These are phyloP conservation scores for Fusarium pseudocircinatum DNA, from an alignment of 2,329 filamentous ascomycete genomes.

Conservation along the genomic window DNA sequence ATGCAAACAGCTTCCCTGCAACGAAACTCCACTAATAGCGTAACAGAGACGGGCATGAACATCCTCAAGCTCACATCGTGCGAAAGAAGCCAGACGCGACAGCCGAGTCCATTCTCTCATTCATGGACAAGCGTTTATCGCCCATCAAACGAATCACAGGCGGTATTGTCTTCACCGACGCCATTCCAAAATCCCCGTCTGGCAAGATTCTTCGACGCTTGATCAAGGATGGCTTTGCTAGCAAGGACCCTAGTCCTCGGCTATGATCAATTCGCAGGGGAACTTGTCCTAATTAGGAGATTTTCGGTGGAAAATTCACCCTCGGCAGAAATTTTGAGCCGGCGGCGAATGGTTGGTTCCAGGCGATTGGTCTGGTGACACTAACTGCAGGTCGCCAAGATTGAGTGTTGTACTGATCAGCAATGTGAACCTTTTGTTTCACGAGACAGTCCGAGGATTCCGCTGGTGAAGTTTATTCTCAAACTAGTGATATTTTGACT, in stretches of 20 bases:
- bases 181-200: background rate
- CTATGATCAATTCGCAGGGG: background rate
- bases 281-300: background rate
- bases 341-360: background rate
- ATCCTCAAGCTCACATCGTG: conserved; percentile 5
- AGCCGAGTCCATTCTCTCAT: background rate
- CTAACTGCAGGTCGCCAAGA: background rate
- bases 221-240: background rate
- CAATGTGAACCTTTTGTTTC: accelerated
- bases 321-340: background rate
- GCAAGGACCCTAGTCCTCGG: background rate
- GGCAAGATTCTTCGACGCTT: conserved; percentile 11
- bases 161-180: background rate
- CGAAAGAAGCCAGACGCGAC: background rate
- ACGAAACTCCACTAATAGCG: background rate
- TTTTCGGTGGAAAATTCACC: background rate
- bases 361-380: background rate
- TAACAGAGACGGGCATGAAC: background rate
- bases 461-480: background rate
- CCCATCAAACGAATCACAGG: background rate
- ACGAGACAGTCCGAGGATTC: background rate
- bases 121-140: conserved; percentile 2
- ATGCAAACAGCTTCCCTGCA: background rate
- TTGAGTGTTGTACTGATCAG: background rate
- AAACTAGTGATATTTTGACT: background rate